Evolutionary conservation across 1,284 basidiomycete genomes (phyloP), one percentile per base, ranked within the genome.

Genomic region (Calocybe gambosa): DNA sequence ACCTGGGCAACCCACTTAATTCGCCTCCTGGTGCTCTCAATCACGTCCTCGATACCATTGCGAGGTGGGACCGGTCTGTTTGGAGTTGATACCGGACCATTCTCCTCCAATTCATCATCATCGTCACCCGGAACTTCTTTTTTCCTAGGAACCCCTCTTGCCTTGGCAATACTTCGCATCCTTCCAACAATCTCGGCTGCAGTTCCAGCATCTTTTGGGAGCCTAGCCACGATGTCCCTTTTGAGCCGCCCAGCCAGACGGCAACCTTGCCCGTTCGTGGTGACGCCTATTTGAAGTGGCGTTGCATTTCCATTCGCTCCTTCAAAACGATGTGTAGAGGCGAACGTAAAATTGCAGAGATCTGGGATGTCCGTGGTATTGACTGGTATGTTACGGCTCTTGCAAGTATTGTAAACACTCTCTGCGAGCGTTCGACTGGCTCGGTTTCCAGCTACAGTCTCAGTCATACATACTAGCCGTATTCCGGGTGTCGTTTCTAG

Each of bases 231-330:
- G 40, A 97, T 82, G 34, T 97, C 92, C 20, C 95, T 71, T 36
- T 82, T 79, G 31, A 99, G 70, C 8, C 94, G 75, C 1, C 83
- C 79, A 0, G 87, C 88, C 2, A 99, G 71, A 10, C 95, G 73
- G 59, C 95, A 98, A 1, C 94, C 95, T 50, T 87, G 79, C 0
- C 93, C 92, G 56, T 96, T 97, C 1, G 94, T 94, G 0, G 92
- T 91, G 0, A 98, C 78, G 0, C 88, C 90, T 9, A 99, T 67
- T 59, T 97, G 93, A 0, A 97, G 70, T 1, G 86, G 69, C 0
- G 78, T 80, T 4, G 77, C 68, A 46, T 59, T 58, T 4, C 71
- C 71, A 1, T 61, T 56, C 5, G 68, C 53, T 50, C 77, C 70
- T 2, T 75, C 62, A 58, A 97, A 93, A 3, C 94, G 87, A 60